Evolutionary conservation across 2,329 filamentous ascomycete genomes (phyloP).

Genomic region (Paradendryphiella salina): DNA sequence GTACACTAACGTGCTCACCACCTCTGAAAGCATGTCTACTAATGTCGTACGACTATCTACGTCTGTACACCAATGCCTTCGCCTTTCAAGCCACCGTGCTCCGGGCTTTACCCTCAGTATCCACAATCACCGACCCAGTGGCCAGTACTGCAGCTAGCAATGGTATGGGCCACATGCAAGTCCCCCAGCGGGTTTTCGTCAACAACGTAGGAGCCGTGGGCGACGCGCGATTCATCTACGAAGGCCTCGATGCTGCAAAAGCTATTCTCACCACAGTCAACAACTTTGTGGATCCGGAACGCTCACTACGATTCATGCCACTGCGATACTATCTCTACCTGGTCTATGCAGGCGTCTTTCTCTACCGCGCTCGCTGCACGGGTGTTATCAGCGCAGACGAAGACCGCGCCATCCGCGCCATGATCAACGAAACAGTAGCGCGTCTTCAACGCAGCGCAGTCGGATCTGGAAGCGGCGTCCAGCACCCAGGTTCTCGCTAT

Average conservation of each 20-base stretch:
- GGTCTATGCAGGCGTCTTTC: conserved; percentile 55
- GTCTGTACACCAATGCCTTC: conserved; percentile 75
- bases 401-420: conserved; percentile 51
- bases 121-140: conserved; percentile 14
- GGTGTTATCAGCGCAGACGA: conserved; percentile 54
- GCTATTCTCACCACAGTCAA: conserved; percentile 55
- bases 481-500: conserved; percentile 54
- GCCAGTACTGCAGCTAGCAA: conserved; percentile 1
- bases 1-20: conserved; percentile 65
- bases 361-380: conserved; percentile 54
- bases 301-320: conserved; percentile 54
- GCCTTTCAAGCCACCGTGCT: conserved; percentile 71
- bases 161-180: conserved; percentile 33
- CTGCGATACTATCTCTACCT: conserved; percentile 55
- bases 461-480: conserved; percentile 41
- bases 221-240: conserved; percentile 56
- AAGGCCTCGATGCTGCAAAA: conserved; percentile 55
- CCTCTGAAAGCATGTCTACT: conserved; percentile 69
- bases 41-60: conserved; percentile 72
- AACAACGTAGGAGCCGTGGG: conserved; percentile 56
- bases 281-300: conserved; percentile 55
- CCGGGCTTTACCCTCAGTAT: conserved; percentile 46
- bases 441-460: conserved; percentile 52
- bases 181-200: conserved; percentile 51
- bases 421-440: conserved; percentile 53